phyloP scores from a whole-genome alignment of 2,329 filamentous ascomycete species.

The Drechslerella dactyloides region DNA sequence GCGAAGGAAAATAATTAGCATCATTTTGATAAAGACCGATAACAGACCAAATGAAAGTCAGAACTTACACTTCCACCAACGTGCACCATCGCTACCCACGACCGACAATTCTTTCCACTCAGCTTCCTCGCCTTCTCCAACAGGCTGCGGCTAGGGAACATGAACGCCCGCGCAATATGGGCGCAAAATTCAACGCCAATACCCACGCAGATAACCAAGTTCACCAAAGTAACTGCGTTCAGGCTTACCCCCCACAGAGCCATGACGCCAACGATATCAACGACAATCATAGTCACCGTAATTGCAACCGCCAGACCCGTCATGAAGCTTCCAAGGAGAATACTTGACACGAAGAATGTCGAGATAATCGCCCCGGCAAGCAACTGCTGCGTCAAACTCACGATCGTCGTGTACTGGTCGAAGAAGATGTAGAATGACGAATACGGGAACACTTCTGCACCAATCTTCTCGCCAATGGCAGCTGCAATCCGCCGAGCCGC shows the following conservation, averaged over 20 bases:
- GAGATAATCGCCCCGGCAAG: slow-evolving; percentile 83
- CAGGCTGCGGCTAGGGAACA: slow-evolving; percentile 82
- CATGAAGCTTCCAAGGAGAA: slow-evolving; percentile 80
- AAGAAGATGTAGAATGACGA: slow-evolving; percentile 99
- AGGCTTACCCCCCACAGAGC: slow-evolving; percentile 84
- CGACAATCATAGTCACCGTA: slow-evolving; percentile 90
- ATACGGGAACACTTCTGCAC: slow-evolving; percentile 90
- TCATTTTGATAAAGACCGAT: neutral
- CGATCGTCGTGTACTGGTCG: slow-evolving; percentile 89
- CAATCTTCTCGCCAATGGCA: slow-evolving; percentile 73
- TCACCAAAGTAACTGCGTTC: slow-evolving; percentile 94
- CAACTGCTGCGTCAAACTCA: slow-evolving; percentile 77
- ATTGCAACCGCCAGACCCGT: slow-evolving; percentile 83
- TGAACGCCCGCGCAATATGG: slow-evolving; percentile 93
- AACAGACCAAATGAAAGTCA: neutral
- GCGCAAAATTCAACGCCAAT: slow-evolving; percentile 98
- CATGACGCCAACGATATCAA: slow-evolving; percentile 96
- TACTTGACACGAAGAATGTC: slow-evolving; percentile 78
- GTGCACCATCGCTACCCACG: slow-evolving; percentile 92
- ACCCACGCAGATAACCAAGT: slow-evolving; percentile 94
- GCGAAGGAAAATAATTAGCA: slow-evolving; percentile 2
- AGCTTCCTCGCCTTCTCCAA: slow-evolving; percentile 82
- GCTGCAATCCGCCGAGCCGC: slow-evolving; percentile 85
- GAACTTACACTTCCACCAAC: slow-evolving; percentile 76
- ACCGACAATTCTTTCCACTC: slow-evolving; percentile 79